Evolutionary conservation across 73 alveolate genomes (phyloP).

Genomic region (Blepharisma japonicum): DNA sequence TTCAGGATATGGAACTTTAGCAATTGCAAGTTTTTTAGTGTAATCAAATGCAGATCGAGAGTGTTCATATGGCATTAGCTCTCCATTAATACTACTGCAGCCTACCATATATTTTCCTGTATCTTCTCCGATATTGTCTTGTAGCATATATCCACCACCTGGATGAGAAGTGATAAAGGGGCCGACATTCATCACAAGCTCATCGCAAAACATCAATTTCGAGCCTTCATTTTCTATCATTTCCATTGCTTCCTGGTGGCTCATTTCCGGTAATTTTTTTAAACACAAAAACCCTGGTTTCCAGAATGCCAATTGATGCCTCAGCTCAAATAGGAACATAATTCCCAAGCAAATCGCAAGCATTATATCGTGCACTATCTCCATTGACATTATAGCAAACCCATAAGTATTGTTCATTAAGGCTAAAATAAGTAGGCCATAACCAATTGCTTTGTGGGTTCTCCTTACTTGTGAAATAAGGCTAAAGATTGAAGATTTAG

Average conservation of each 20-base stretch:
- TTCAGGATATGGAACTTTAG: background rate
- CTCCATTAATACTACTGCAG: background rate
- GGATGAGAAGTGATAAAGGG: conserved; percentile 8
- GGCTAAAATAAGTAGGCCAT: background rate
- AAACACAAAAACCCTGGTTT: background rate
- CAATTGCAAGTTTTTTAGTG: background rate
- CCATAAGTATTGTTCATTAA: background rate
- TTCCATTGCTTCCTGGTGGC: conserved; percentile 16
- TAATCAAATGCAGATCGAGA: background rate
- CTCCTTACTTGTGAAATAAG: background rate
- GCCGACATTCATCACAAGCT: conserved; percentile 22
- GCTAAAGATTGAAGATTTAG: background rate
- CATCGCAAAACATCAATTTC: conserved; percentile 17
- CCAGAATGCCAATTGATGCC: background rate
- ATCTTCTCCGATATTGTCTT: background rate
- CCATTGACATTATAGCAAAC: background rate
- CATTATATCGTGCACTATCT: background rate
- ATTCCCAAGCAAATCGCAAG: no score
- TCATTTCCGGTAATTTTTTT: background rate
- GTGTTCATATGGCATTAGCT: background rate
- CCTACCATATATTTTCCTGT: conserved; percentile 24
- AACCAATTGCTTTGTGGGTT: conserved; percentile 10
- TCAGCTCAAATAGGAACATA: no score
- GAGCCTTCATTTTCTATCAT: background rate
- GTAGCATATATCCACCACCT: conserved; percentile 6